Percentiles rank a stretch among this genome's conserved stretches.
These are phyloP conservation scores for Decorospora gaudefroyi DNA, from an alignment of 2,329 filamentous ascomycete genomes.

Conservation along the genomic window DNA sequence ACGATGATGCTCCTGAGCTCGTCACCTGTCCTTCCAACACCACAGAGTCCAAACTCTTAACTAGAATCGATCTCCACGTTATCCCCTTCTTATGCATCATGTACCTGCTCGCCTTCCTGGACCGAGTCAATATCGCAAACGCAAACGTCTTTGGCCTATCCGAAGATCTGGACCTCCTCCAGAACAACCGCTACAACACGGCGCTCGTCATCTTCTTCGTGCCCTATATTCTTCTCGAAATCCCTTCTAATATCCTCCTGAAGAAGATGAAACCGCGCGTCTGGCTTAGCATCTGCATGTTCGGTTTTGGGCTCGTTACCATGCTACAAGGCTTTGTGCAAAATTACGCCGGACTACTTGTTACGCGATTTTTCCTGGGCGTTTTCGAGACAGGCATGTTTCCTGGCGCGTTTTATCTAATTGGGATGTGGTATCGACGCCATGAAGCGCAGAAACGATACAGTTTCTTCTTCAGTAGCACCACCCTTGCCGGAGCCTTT, in stretches of 20 bases:
- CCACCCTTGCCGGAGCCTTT: constrained; percentile 79
- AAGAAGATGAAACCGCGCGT: constrained; percentile 58
- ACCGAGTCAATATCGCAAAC: constrained; percentile 59
- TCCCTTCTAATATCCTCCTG: constrained; percentile 58
- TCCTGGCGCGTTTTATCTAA: constrained; percentile 63
- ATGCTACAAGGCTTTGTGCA: constrained; percentile 76
- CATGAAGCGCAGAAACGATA: constrained; percentile 88
- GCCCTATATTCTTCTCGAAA: constrained; percentile 59
- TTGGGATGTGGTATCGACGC: constrained; percentile 89
- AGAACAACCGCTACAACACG: constrained; percentile 54
- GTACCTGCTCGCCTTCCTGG: constrained; percentile 57
- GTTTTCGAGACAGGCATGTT: constrained; percentile 62
- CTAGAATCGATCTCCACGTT: constrained; percentile 54
- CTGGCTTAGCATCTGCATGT: constrained; percentile 77
- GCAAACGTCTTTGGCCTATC: constrained; percentile 58
- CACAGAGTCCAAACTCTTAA: constrained; percentile 54
- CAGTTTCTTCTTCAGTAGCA: constrained; percentile 89
- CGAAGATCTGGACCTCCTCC: constrained; percentile 51
- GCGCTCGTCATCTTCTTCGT: constrained; percentile 61
- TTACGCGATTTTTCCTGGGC: constrained; percentile 82
- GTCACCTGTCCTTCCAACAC: constrained; percentile 55
- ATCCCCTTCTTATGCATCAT: constrained; percentile 57
- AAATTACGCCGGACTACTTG: constrained; percentile 76
- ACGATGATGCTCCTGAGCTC: constrained; percentile 47
- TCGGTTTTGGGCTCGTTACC: constrained; percentile 69